A percentile compares a stretch with the other conserved stretches of the same genome.
Conservation (phyloP, 371 early-diverging fungal genomes). For the Lichtheimia hyalospora region DNA sequence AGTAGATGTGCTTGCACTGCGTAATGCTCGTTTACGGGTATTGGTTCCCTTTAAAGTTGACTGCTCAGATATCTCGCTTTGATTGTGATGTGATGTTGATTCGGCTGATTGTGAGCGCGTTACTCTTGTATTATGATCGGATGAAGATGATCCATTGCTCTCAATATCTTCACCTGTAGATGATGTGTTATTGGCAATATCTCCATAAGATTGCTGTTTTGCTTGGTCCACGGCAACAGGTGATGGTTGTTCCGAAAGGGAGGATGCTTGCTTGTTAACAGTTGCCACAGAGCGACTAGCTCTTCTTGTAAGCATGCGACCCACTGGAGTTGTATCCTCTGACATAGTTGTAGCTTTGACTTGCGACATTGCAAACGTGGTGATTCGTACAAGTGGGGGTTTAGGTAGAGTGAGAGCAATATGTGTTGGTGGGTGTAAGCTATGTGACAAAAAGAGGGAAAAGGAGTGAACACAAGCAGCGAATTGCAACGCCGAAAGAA, state of each 20-base stretch:
- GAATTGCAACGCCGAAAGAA: not conserved
- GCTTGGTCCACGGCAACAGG: not conserved
- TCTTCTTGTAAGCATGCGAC: constrained; percentile 17
- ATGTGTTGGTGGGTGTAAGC: not conserved
- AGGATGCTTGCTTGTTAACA: not conserved
- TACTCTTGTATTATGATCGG: constrained; percentile 8
- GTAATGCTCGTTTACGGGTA: constrained; percentile 13
- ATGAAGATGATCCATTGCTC: not conserved
- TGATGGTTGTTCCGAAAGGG: not conserved
- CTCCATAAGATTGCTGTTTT: not conserved
- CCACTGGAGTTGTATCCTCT: not conserved
- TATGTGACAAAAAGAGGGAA: not conserved
- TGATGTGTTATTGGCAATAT: not conserved
- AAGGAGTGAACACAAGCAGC: constrained; percentile 2
- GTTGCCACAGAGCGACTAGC: constrained; percentile 16
- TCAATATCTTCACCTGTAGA: not conserved
- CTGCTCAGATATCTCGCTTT: not conserved
- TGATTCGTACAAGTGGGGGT: not conserved
- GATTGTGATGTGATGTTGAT: not conserved
- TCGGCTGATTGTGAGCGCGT: constrained; percentile 24
- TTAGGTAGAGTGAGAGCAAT: not conserved
- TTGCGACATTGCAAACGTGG: constrained; percentile 1
- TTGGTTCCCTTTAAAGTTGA: not conserved
- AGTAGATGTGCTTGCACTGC: not conserved
- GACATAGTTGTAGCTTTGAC: not conserved